A percentile compares a stretch with the other conserved stretches of the same genome.
phyloP scores from a whole-genome alignment of 441 rosid species.

The Populus hybrid region DNA sequence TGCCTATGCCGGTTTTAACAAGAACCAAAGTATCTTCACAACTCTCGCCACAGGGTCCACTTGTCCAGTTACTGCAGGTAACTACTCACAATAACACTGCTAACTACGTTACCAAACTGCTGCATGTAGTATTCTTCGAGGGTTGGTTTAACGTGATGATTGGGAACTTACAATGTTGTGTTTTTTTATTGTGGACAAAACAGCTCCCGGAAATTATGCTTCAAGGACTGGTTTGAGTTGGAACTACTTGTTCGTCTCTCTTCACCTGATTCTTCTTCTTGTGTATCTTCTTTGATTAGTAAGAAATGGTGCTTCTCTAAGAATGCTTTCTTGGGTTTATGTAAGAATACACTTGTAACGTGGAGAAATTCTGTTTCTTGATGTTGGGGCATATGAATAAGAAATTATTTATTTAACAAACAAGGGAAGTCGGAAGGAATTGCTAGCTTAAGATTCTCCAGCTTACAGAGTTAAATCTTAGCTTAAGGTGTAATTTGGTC shows the following conservation, averaged over 20 bases:
- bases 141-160: background rate
- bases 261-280: conserved; percentile 24
- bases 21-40: conserved; percentile 42
- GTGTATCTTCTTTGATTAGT: conserved; percentile 10
- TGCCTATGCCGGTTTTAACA: conserved; percentile 55
- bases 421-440: background rate
- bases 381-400: background rate
- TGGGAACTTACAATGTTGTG: background rate
- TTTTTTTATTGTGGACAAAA: conserved; percentile 6
- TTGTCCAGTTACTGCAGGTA: conserved; percentile 47
- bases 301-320: background rate
- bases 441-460: background rate
- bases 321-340: background rate
- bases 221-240: conserved; percentile 20
- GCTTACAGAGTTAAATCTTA: background rate
- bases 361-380: background rate
- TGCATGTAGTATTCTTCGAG: background rate
- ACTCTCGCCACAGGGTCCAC: conserved; percentile 24
- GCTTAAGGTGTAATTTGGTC: background rate
- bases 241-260: conserved; percentile 18
- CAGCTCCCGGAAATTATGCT: conserved; percentile 13
- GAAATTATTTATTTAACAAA: background rate
- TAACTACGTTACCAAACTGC: background rate
- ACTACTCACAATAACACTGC: conserved; percentile 1
- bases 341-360: background rate